Percentiles rank a stretch among this genome's conserved stretches.
phyloP scores from a whole-genome alignment of 345 rosid species.

The Salix udensis region DNA sequence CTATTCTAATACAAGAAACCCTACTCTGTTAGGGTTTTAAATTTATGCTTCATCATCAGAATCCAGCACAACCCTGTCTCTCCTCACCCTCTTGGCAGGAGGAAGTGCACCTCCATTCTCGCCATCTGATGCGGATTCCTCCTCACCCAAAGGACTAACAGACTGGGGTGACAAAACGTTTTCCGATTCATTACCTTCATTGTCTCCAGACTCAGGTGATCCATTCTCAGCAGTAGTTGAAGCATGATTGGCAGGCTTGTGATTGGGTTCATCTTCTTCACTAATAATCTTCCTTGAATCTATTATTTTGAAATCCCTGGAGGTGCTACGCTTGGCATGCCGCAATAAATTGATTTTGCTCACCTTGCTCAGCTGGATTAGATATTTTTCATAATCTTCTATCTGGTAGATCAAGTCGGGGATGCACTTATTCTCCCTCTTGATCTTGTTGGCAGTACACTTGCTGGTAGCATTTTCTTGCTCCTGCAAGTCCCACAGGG shows the following conservation, averaged over 20 bases:
- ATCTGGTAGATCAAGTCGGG: constrained; percentile 80
- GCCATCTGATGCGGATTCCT: constrained; percentile 35
- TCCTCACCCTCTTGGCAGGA: constrained; percentile 38
- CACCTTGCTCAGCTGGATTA: constrained; percentile 70
- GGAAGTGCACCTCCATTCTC: constrained; percentile 30
- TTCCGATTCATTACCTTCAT: constrained; percentile 30
- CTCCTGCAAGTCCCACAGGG: constrained; percentile 38
- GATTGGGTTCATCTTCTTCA: constrained; percentile 34
- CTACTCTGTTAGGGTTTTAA: background rate
- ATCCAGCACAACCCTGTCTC: constrained; percentile 45
- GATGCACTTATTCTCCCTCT: constrained; percentile 82
- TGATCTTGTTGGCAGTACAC: constrained; percentile 66
- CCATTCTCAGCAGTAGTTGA: constrained; percentile 23
- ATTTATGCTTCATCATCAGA: constrained; percentile 47
- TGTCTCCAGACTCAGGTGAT: constrained; percentile 34
- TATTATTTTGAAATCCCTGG: constrained; percentile 74
- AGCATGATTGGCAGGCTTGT: constrained; percentile 15
- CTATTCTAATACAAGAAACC: background rate
- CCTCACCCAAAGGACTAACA: constrained; percentile 25
- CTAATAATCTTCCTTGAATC: constrained; percentile 22
- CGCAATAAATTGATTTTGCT: constrained; percentile 66
- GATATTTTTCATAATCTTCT: constrained; percentile 73
- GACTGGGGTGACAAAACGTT: constrained; percentile 23
- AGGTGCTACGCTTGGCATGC: constrained; percentile 82
- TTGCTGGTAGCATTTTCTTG: constrained; percentile 48